Evolutionary conservation across 495 filamentous ascomycete species (phyloP).

Genomic region (Neurospora sp.): DNA sequence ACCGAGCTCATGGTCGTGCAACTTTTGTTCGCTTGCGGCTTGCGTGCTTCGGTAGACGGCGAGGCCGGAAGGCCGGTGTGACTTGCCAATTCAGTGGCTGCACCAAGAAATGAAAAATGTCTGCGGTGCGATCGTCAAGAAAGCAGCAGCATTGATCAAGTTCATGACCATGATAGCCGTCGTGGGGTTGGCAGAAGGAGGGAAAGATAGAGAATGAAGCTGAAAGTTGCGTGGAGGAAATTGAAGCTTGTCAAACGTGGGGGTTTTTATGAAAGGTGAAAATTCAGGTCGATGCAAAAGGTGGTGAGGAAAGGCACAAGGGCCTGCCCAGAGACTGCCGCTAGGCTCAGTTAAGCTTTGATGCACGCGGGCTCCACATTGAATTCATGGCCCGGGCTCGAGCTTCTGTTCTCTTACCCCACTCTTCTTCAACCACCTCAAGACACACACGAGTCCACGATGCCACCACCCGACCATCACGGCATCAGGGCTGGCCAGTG

Average conservation of each 20-base stretch:
- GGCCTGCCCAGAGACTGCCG: not conserved
- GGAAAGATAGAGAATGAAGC: not conserved
- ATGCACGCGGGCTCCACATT: not conserved
- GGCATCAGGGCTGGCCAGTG: not conserved
- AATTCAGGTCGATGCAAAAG: not conserved
- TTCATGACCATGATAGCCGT: not conserved
- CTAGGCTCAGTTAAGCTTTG: not conserved
- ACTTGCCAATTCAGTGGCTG: constrained; percentile 3
- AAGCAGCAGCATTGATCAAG: not conserved
- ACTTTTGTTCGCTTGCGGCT: not conserved
- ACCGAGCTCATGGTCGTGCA: not conserved
- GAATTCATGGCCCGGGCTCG: not conserved
- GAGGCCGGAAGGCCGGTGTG: constrained; percentile 11
- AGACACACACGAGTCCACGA: not conserved
- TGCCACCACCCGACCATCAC: not conserved
- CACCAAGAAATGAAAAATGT: not conserved
- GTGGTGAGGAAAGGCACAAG: not conserved
- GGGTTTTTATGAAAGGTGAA: constrained; percentile 6
- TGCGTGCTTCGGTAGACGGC: constrained; percentile 8
- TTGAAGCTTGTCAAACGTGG: constrained; percentile 15
- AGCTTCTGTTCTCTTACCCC: not conserved
- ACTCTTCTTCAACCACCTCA: not conserved
- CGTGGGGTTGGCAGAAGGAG: not conserved
- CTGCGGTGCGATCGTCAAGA: not conserved
- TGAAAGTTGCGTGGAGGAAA: constrained; percentile 13